Conservation (phyloP, 306 rosid genomes). For the Vigna trinervia region DNA sequence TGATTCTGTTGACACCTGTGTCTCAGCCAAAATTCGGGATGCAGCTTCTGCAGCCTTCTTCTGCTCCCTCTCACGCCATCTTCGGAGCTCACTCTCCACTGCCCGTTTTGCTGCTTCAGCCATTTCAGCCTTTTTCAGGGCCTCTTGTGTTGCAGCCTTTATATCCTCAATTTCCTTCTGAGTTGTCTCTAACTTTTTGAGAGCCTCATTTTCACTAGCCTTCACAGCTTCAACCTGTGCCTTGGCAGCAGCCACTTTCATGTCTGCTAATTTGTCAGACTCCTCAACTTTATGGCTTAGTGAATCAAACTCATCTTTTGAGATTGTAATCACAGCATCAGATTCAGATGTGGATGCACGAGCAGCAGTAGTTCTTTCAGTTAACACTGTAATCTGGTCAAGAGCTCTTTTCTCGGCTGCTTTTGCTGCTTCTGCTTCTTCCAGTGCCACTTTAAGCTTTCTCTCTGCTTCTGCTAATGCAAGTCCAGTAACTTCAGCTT, state of each 20-base stretch:
- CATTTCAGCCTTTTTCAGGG: constrained; percentile 84
- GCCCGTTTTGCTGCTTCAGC: constrained; percentile 97
- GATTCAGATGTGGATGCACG: constrained; percentile 92
- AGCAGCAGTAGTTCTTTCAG: constrained; percentile 80
- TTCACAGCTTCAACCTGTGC: constrained; percentile 99
- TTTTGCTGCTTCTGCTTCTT: constrained; percentile 89
- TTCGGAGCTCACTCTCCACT: constrained; percentile 87
- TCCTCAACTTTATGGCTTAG: constrained; percentile 87
- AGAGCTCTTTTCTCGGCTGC: constrained; percentile 81
- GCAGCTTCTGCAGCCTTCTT: constrained; percentile 94
- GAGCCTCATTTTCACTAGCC: constrained; percentile 89
- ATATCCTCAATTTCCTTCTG: constrained; percentile 84
- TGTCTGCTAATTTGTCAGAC: constrained; percentile 81
- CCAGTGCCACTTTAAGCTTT: constrained; percentile 69
- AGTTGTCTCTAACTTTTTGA: constrained; percentile 69
- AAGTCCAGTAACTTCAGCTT: constrained; percentile 67
- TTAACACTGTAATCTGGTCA: constrained; percentile 72
- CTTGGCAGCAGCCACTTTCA: constrained; percentile 95
- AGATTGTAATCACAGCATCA: constrained; percentile 76
- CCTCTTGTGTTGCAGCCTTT: constrained; percentile 74
- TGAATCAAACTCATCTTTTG: constrained; percentile 83
- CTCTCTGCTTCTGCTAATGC: constrained; percentile 76
- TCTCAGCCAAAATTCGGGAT: constrained; percentile 78
- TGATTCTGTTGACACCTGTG: constrained; percentile 61
- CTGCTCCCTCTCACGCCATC: constrained; percentile 94